phyloP scores from a whole-genome alignment of 1,284 basidiomycete species.

The Apiotrichum siamense region DNA sequence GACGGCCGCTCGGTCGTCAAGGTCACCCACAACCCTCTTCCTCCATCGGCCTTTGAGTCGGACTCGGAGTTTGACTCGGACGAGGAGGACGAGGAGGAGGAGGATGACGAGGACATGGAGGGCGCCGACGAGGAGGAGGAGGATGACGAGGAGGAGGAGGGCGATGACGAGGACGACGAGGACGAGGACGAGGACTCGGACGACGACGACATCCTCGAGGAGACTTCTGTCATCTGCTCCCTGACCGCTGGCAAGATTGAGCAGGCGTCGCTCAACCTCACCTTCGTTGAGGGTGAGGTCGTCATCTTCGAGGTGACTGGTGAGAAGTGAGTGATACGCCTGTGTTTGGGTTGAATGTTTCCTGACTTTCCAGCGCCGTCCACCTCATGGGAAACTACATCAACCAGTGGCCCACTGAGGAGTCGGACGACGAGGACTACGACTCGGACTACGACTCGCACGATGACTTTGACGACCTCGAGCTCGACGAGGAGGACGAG shows the following conservation, averaged over 20 bases:
- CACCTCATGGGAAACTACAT: constrained; percentile 90
- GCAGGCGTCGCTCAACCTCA: constrained; percentile 68
- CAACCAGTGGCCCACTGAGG: constrained; percentile 47
- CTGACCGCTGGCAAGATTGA: constrained; percentile 59
- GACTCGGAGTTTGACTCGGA: constrained; percentile 49
- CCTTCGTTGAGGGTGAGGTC: constrained; percentile 66
- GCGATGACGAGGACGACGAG: constrained; percentile 49
- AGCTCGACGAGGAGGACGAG: constrained; percentile 51
- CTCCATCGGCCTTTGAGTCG: constrained; percentile 47
- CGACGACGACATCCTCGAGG: constrained; percentile 41
- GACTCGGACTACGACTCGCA: constrained; percentile 50
- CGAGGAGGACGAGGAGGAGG: constrained; percentile 47
- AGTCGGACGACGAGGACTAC: constrained; percentile 32
- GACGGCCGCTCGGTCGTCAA: constrained; percentile 70
- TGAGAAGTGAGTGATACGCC: constrained; percentile 58
- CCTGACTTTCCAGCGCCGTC: constrained; percentile 55
- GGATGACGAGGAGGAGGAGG: constrained; percentile 44
- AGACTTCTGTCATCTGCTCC: constrained; percentile 51
- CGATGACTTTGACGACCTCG: constrained; percentile 45
- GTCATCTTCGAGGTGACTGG: constrained; percentile 70
- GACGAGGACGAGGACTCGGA: constrained; percentile 39
- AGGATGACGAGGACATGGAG: constrained; percentile 48
- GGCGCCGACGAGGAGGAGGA: constrained; percentile 40
- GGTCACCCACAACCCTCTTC: constrained; percentile 57
- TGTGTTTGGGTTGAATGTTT: constrained; percentile 16